Evolutionary conservation across 768 basidiomycete species (phyloP).

Genomic region (Russula virescens): DNA sequence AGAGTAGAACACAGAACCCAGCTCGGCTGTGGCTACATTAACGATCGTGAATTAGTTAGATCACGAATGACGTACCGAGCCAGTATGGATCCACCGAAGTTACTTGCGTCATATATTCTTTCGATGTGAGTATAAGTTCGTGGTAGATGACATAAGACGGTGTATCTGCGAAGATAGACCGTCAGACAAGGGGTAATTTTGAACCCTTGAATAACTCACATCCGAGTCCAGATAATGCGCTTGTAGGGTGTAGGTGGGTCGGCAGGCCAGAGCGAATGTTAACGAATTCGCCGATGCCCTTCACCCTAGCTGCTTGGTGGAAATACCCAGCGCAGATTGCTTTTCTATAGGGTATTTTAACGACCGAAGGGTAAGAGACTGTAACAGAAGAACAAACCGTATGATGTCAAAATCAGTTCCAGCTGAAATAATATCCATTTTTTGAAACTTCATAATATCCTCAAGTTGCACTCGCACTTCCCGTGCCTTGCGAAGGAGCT

Average conservation of each 20-base stretch:
- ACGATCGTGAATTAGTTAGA: not conserved
- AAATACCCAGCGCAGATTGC: conserved; percentile 97
- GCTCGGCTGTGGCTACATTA: conserved; percentile 55
- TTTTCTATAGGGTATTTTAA: conserved; percentile 51
- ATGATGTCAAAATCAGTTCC: conserved; percentile 95
- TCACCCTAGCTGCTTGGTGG: conserved; percentile 96
- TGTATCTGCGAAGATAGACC: conserved; percentile 51
- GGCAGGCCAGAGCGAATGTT: conserved; percentile 94
- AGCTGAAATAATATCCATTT: conserved; percentile 86
- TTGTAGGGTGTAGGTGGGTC: conserved; percentile 94
- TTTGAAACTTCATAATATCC: conserved; percentile 99
- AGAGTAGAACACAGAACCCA: conserved; percentile 95
- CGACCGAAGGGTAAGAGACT: not conserved
- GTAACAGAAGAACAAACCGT: conserved; percentile 38
- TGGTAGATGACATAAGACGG: conserved; percentile 97
- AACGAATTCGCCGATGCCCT: conserved; percentile 98
- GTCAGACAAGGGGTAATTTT: conserved; percentile 3
- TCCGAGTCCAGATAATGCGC: conserved; percentile 92
- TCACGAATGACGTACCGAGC: conserved; percentile 55
- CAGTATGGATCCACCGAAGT: conserved; percentile 96
- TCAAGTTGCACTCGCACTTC: conserved; percentile 95
- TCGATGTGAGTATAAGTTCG: conserved; percentile 90
- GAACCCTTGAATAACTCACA: conserved; percentile 45
- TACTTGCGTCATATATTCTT: conserved; percentile 99
- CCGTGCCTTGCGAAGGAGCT: conserved; percentile 87